Evolutionary conservation across 345 rosid genomes (phyloP), one percentile per base, ranked within the genome.

Genomic region (Anacardium occidentale): DNA sequence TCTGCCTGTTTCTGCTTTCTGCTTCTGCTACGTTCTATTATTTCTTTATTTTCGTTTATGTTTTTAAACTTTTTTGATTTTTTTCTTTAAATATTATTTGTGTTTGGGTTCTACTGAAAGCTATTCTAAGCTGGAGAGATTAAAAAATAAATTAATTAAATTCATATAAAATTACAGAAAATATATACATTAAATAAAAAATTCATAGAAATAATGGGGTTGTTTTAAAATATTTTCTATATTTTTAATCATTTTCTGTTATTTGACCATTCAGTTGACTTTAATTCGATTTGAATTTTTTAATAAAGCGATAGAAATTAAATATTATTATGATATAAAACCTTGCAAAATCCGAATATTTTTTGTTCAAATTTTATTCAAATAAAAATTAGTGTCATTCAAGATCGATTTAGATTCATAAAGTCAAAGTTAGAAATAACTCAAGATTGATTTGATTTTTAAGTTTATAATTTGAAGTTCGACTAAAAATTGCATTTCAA

Each of bases 71-170:
- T 57, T 73, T 6, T 37, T 32, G 2, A 32, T 32, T 32, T 32
- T 32, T 32, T 2, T 32, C n/a, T n/a, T n/a, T 32, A 32, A 2
- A 34, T 34, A 3, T 34, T 37, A 37, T 37, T 37, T 0, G 42
- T 37, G 9, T 37, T 37, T 37, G 67, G 2, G 69, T 58, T 64
- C 53, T 71, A 76, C 48, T 37, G 42, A 5, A 9, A 37, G 42
- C 9, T 61, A 68, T 21, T 44, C 61, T 77, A 79, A 66, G 77
- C 65, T 80, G 76, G 81, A 64, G 62, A 72, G 63, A 76, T 66
- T 73, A 53, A 67, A 62, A 17, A 12, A 37, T 9, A 29, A 37
- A 15, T 10, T 12, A 34, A 54, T 34, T n/a, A 14, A 32, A 3
- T 29, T 29, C 32, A 29, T 29, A 29, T 29, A 29, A 29, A 29